Evolutionary conservation across 176 grass and related monocot species (phyloP).

Genomic region (Canna indica): DNA sequence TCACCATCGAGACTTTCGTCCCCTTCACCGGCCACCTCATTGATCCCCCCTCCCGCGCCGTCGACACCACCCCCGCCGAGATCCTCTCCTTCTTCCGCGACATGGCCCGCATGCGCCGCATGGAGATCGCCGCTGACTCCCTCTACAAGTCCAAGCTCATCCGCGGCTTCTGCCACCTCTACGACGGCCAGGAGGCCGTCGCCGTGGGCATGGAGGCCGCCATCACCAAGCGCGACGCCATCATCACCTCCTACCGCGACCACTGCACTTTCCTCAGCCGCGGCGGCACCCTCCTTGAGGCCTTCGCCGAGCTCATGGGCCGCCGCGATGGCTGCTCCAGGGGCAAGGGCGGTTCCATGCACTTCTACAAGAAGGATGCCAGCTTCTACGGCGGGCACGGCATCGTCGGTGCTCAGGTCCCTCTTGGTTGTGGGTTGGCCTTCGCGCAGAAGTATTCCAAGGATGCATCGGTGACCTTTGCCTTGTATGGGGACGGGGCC

Average conservation of each 20-base stretch:
- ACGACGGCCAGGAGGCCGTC: slow-evolving; percentile 86
- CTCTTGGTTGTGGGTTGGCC: slow-evolving; percentile 61
- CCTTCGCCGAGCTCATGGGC: slow-evolving; percentile 90
- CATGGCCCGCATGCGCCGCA: slow-evolving; percentile 62
- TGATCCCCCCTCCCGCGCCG: slow-evolving; percentile 31
- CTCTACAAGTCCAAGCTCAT: slow-evolving; percentile 95
- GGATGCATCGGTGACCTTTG: slow-evolving; percentile 62
- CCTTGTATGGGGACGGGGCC: slow-evolving; percentile 63
- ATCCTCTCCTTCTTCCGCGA: slow-evolving; percentile 39
- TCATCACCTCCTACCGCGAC: slow-evolving; percentile 90
- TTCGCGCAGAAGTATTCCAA: slow-evolving; percentile 80
- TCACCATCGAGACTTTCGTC: slow-evolving; percentile 54
- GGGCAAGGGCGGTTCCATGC: slow-evolving; percentile 88
- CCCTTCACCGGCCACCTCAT: slow-evolving; percentile 48
- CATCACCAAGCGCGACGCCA: slow-evolving; percentile 44
- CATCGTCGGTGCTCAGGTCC: slow-evolving; percentile 84
- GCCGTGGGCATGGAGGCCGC: slow-evolving; percentile 73
- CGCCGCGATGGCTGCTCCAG: slow-evolving; percentile 49
- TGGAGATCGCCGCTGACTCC: slow-evolving; percentile 76
- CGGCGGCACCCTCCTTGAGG: slow-evolving; percentile 40
- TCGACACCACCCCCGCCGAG: slow-evolving; percentile 29
- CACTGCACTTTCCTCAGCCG: slow-evolving; percentile 75
- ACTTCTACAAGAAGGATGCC: slow-evolving; percentile 79
- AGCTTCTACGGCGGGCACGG: slow-evolving; percentile 74
- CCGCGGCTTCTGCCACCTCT: slow-evolving; percentile 91